phyloP scores from a whole-genome alignment of 2,329 filamentous ascomycete genomes.

The Penicillium concentricum region DNA sequence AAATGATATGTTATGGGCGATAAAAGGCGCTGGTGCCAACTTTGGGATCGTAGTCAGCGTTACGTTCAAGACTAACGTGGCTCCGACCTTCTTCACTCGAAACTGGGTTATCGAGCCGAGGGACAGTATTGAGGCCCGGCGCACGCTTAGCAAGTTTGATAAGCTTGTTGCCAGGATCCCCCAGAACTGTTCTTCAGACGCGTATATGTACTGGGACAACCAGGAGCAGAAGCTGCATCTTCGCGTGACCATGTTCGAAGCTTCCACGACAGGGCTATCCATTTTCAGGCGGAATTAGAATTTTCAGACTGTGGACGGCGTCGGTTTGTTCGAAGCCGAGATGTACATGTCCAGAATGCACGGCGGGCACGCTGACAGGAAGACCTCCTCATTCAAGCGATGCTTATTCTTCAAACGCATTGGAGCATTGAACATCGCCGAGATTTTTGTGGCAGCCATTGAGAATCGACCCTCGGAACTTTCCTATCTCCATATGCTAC shows the following conservation, averaged over 20 bases:
- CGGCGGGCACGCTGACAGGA: slow-evolving; percentile 56
- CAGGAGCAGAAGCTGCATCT: slow-evolving; percentile 49
- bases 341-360: slow-evolving; percentile 63
- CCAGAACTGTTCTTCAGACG: slow-evolving; percentile 51
- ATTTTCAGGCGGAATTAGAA: slow-evolving; percentile 38
- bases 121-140: slow-evolving; percentile 32
- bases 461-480: slow-evolving; percentile 50
- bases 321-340: slow-evolving; percentile 56
- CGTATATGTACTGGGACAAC: slow-evolving; percentile 56
- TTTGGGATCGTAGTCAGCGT: slow-evolving; percentile 59
- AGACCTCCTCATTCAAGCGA: slow-evolving; percentile 64
- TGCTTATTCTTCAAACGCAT: slow-evolving; percentile 60
- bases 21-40: slow-evolving; percentile 61
- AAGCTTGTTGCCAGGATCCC: slow-evolving; percentile 38
- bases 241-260: slow-evolving; percentile 53
- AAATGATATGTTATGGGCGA: slow-evolving; percentile 55
- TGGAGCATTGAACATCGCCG: slow-evolving; percentile 31
- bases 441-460: slow-evolving; percentile 48
- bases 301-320: slow-evolving; percentile 44
- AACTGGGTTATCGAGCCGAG: slow-evolving; percentile 41
- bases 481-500: slow-evolving; percentile 64
- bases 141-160: slow-evolving; percentile 41
- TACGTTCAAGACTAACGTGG: slow-evolving; percentile 49
- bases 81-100: slow-evolving; percentile 42
- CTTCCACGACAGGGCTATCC: slow-evolving; percentile 24